Percentiles rank a stretch among this genome's conserved stretches.
These are phyloP conservation scores for Moesziomyces parantarcticus DNA, from an alignment of 1,284 basidiomycete species.

Conservation along the genomic window DNA sequence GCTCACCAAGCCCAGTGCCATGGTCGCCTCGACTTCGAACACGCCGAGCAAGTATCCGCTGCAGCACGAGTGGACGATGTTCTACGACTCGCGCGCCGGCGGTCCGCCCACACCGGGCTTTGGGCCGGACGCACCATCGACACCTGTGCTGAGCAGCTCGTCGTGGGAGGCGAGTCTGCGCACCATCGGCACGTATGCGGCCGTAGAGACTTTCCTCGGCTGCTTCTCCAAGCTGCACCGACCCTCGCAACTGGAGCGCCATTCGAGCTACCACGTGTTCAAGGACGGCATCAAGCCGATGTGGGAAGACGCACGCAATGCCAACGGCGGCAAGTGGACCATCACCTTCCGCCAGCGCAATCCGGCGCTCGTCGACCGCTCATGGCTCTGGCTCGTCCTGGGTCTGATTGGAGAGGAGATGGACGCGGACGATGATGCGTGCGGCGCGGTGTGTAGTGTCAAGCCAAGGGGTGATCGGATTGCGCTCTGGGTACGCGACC, in stretches of 20 bases:
- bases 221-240: conserved; percentile 94
- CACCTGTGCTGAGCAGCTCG: conserved; percentile 11
- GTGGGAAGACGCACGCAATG: conserved; percentile 95
- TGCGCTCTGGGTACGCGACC: conserved; percentile 85
- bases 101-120: conserved; percentile 5
- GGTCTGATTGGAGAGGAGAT: conserved; percentile 89
- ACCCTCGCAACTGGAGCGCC: conserved; percentile 84
- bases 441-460: conserved; percentile 82
- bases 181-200: conserved; percentile 54
- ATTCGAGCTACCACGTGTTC: conserved; percentile 93
- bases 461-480: conserved; percentile 88
- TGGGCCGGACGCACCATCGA: conserved; percentile 81
- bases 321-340: conserved; percentile 91
- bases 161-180: conserved; percentile 57
- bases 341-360: conserved; percentile 84
- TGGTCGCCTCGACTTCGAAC: conserved; percentile 18
- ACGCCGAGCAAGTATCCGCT: conserved; percentile 74
- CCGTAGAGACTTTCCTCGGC: conserved; percentile 86
- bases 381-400: conserved; percentile 90
- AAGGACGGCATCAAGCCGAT: conserved; percentile 87
- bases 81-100: conserved; percentile 75
- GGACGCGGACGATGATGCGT: conserved; percentile 86
- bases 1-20: conserved; percentile 3
- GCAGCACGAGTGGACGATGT: conserved; percentile 86
- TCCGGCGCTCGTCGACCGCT: conserved; percentile 80